These are phyloP conservation scores for Ganoderma multipileum DNA, from an alignment of 1,284 basidiomycete genomes.

Conservation along the genomic window DNA sequence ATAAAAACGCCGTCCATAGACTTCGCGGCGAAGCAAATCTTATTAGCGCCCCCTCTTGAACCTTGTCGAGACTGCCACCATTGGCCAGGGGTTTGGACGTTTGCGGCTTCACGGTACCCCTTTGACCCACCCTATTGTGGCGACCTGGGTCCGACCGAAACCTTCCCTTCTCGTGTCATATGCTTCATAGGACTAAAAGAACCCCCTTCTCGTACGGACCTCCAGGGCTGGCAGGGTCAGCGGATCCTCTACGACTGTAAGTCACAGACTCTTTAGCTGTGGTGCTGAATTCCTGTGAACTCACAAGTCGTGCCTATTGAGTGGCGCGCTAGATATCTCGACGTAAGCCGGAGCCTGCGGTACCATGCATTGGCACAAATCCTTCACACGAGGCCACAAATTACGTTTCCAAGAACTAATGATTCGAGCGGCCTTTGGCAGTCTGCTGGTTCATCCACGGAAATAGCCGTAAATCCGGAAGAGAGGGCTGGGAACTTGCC, in stretches of 20 bases:
- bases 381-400: not conserved
- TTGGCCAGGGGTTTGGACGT: not conserved
- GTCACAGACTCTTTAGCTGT: not conserved
- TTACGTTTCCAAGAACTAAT: too few species aligned
- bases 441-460: not conserved
- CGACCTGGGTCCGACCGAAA: not conserved
- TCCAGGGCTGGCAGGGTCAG: not conserved
- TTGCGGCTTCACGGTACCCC: not conserved
- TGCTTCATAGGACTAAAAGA: not conserved
- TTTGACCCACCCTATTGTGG: not conserved
- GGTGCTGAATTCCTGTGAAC: not conserved
- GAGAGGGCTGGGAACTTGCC: not conserved
- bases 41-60: not conserved
- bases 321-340: too few species aligned
- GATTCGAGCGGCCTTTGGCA: too few species aligned
- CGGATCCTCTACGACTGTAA: not conserved
- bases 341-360: too few species aligned
- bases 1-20: not conserved
- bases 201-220: not conserved
- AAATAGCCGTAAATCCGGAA: not conserved
- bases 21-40: not conserved
- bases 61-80: not conserved
- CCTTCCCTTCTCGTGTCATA: not conserved
- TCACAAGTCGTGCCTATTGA: not conserved
- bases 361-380: not conserved